phyloP scores from a whole-genome alignment of 768 basidiomycete genomes.

The Panaeolus cyanescens region DNA sequence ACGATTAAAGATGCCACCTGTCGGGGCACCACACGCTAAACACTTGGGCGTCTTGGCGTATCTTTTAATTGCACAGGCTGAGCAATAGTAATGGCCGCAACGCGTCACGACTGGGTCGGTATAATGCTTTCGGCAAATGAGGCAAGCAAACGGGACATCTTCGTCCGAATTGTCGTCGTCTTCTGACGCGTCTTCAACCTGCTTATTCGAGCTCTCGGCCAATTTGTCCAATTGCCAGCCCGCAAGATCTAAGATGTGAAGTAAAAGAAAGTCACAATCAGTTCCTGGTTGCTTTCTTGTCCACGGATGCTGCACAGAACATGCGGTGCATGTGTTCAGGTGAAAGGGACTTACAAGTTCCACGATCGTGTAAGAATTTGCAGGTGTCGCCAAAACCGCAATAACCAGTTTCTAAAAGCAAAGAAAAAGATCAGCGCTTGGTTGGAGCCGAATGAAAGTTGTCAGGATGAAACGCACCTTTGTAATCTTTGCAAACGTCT shows the following conservation, averaged over 20 bases:
- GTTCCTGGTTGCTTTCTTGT: conserved; percentile 6
- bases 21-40: conserved; percentile 89
- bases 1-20: conserved; percentile 95
- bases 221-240: conserved; percentile 99
- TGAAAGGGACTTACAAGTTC: conserved; percentile 68
- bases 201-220: conserved; percentile 72
- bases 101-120: conserved; percentile 95
- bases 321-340: no score
- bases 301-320: no score
- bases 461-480: conserved; percentile 60
- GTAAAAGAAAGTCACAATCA: conserved; percentile 8
- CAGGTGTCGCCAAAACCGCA: conserved; percentile 99
- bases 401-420: conserved; percentile 85
- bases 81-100: conserved; percentile 97
- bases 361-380: conserved; percentile 98
- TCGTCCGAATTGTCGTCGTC: conserved; percentile 73
- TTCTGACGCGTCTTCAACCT: conserved; percentile 61
- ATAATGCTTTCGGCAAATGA: conserved; percentile 93
- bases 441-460: conserved; percentile 3
- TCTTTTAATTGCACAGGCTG: conserved; percentile 92
- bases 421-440: conserved; percentile 9
- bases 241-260: conserved; percentile 66
- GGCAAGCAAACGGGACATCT: conserved; percentile 97
- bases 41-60: conserved; percentile 96
- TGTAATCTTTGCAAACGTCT: conserved; percentile 99